phyloP scores from a whole-genome alignment of 2,329 filamentous ascomycete species.

The Alternaria brassicae region DNA sequence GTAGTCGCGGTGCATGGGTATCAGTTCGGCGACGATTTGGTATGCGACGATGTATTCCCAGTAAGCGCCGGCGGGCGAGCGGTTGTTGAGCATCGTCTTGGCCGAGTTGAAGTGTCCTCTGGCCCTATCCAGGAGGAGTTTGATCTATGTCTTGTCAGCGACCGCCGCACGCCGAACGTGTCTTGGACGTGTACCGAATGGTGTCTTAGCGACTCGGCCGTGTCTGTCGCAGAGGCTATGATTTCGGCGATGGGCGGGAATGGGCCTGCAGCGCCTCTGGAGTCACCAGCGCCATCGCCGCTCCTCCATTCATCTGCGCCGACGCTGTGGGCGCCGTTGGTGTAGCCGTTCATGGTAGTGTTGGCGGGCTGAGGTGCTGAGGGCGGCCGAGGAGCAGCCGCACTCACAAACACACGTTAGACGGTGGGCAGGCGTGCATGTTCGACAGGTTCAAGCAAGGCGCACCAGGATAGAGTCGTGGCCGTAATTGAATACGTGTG shows the following conservation, averaged over 20 bases:
- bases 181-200: constrained; percentile 33
- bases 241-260: constrained; percentile 55
- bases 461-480: not conserved
- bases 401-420: constrained; percentile 49
- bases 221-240: constrained; percentile 49
- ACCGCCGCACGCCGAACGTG: not conserved
- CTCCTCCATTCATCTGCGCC: constrained; percentile 35
- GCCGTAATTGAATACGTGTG: constrained; percentile 17
- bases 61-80: constrained; percentile 73
- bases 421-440: constrained; percentile 33
- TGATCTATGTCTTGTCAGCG: constrained; percentile 46
- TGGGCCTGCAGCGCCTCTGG: constrained; percentile 30
- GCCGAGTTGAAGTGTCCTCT: constrained; percentile 57
- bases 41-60: constrained; percentile 84
- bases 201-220: constrained; percentile 39
- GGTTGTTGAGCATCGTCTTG: constrained; percentile 55
- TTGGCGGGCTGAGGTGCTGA: constrained; percentile 25
- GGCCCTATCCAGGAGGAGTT: constrained; percentile 52
- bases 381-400: constrained; percentile 48
- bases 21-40: constrained; percentile 76
- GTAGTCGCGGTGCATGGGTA: constrained; percentile 79
- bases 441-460: constrained; percentile 17
- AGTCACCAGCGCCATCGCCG: constrained; percentile 32
- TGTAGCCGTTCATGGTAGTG: constrained; percentile 42
- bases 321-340: constrained; percentile 32